phyloP scores from a whole-genome alignment of 2,329 filamentous ascomycete species.

The Xylogone sp. region DNA sequence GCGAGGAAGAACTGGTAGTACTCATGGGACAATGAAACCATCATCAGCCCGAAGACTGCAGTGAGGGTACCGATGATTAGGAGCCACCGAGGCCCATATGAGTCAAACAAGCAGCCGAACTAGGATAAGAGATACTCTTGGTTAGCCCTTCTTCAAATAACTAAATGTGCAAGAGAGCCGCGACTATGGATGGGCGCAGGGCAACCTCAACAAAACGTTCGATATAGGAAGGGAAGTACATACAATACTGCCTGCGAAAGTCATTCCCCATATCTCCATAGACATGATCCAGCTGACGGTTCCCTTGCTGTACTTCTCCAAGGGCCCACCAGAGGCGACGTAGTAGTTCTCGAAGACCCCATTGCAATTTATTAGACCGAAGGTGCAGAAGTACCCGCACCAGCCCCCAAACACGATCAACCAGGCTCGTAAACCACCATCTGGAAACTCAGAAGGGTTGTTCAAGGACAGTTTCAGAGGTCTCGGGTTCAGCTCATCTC shows the following conservation, averaged over 20 bases:
- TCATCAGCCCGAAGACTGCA: constrained; percentile 30
- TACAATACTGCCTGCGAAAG: too few species aligned
- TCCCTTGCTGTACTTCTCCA: constrained; percentile 38
- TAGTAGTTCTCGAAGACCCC: too few species aligned
- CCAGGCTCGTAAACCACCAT: constrained; percentile 54
- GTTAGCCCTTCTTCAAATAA: constrained; percentile 29
- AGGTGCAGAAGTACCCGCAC: constrained; percentile 39
- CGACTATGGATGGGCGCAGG: too few species aligned
- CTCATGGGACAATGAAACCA: constrained; percentile 28
- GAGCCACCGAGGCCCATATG: constrained; percentile 53
- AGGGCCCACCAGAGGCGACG: constrained; percentile 22
- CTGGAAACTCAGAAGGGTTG: constrained; percentile 31
- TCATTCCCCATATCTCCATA: too few species aligned
- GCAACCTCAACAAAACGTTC: too few species aligned
- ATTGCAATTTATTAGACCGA: constrained; percentile 40
- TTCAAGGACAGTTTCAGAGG: too few species aligned
- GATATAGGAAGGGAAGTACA: too few species aligned
- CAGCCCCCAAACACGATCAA: constrained; percentile 45
- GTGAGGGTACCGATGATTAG: constrained; percentile 32
- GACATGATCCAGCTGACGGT: constrained; percentile 32
- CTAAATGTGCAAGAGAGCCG: too few species aligned
- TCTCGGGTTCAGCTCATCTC: constrained; percentile 70
- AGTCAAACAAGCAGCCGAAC: too few species aligned
- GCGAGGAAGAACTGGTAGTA: constrained; percentile 37
- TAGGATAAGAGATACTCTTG: too few species aligned